A percentile compares a stretch with the other conserved stretches of the same genome.
Conservation (phyloP, 306 rosid species). For the Ochetophila trinervis region DNA sequence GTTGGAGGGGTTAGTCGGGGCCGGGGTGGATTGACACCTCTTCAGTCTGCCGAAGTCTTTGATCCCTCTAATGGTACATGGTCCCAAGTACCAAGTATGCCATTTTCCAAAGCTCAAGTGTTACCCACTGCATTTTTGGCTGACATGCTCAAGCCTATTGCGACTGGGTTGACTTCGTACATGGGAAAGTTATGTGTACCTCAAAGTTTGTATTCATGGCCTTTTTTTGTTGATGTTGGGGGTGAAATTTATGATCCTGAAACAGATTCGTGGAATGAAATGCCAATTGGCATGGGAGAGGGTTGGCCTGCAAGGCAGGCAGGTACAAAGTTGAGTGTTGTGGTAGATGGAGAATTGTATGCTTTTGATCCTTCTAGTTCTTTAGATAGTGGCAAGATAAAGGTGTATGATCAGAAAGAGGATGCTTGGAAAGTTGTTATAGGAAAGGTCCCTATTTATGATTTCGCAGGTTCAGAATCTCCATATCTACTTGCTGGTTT, state of each 20-base stretch:
- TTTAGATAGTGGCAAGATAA: constrained; percentile 73
- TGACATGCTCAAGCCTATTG: constrained; percentile 86
- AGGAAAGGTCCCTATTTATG: constrained; percentile 79
- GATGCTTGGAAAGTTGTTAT: constrained; percentile 84
- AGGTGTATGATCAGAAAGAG: constrained; percentile 78
- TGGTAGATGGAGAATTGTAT: constrained; percentile 78
- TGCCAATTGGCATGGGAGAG: constrained; percentile 96
- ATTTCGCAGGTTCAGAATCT: constrained; percentile 77
- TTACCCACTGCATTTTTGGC: constrained; percentile 76
- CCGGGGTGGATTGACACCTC: constrained; percentile 75
- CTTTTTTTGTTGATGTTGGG: constrained; percentile 93
- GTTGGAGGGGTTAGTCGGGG: constrained; percentile 94
- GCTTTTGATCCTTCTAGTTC: constrained; percentile 87
- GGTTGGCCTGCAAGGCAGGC: constrained; percentile 98
- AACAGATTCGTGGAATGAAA: constrained; percentile 75
- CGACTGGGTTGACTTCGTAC: constrained; percentile 84
- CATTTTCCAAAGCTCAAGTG: constrained; percentile 80
- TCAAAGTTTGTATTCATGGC: constrained; percentile 88
- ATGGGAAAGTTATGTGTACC: constrained; percentile 87
- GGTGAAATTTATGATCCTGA: constrained; percentile 94
- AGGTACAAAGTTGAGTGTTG: constrained; percentile 78
- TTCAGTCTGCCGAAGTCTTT: constrained; percentile 90
- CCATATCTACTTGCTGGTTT: constrained; percentile 90
- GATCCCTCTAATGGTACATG: constrained; percentile 66
- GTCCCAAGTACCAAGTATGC: constrained; percentile 86